These are phyloP conservation scores for Phoma sp. DNA, from an alignment of 2,329 filamentous ascomycete genomes.

Conservation along the genomic window DNA sequence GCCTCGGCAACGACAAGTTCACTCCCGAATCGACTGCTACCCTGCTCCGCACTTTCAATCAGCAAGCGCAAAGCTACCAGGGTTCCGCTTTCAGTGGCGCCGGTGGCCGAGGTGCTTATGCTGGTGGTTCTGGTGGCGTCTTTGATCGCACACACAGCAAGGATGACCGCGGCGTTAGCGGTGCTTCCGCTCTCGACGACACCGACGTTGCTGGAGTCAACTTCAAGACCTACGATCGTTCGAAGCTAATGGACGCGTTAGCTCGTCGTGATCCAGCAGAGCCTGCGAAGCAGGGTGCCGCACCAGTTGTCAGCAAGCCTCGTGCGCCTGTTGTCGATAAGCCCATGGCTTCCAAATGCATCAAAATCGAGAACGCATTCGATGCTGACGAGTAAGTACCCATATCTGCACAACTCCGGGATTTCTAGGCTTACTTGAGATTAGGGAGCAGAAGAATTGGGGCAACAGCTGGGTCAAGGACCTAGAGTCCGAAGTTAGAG, in stretches of 20 bases:
- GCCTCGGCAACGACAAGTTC: slow-evolving; percentile 99
- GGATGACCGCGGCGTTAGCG: slow-evolving; percentile 85
- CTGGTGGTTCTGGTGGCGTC: slow-evolving; percentile 71
- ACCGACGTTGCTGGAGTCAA: slow-evolving; percentile 98
- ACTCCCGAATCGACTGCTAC: slow-evolving; percentile 95
- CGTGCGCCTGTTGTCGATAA: slow-evolving; percentile 80
- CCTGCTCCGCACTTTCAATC: slow-evolving; percentile 88
- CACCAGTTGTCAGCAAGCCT: slow-evolving; percentile 67
- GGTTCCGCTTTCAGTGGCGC: slow-evolving; percentile 91
- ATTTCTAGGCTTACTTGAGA: slow-evolving; percentile 22
- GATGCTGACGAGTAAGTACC: slow-evolving; percentile 80
- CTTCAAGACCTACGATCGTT: slow-evolving; percentile 99
- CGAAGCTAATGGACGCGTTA: slow-evolving; percentile 98
- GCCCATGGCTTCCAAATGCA: slow-evolving; percentile 88
- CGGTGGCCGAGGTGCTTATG: slow-evolving; percentile 83
- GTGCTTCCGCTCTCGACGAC: slow-evolving; percentile 94
- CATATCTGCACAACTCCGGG: neutral
- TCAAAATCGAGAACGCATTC: slow-evolving; percentile 95
- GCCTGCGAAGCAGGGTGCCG: slow-evolving; percentile 47
- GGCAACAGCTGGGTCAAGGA: slow-evolving; percentile 78
- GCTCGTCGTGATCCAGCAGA: slow-evolving; percentile 83
- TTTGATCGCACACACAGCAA: slow-evolving; percentile 91
- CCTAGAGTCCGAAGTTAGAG: slow-evolving; percentile 89
- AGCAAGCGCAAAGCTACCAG: slow-evolving; percentile 68
- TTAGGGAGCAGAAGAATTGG: slow-evolving; percentile 34